Evolutionary conservation across 2,329 filamentous ascomycete species (phyloP), one percentile per base, ranked within the genome.

Genomic region (Periglandula ipomoeae): DNA sequence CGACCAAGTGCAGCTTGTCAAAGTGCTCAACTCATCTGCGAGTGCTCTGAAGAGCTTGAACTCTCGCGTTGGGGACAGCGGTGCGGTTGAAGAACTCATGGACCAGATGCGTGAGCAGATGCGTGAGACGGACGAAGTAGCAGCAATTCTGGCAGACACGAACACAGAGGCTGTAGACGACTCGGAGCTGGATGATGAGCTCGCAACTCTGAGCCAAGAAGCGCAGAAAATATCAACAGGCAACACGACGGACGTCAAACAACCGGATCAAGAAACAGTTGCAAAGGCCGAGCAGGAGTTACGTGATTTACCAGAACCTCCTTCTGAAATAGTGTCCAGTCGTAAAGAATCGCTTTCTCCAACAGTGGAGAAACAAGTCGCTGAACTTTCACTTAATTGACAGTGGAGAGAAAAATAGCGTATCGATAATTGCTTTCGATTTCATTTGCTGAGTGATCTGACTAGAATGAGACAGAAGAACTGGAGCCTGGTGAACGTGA

Each of bases 161-260:
- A 73, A 69, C 11, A 70, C 68, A 13, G 61, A 58, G 37, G 65
- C 64, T 1, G 72, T 95, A 27, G 88, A 95, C 63, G 90, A 95
- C 60, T 75, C 61, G 19, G 90, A 94, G 63, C 80, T 97, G 48
- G 89, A 96, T 56, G 86, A 91, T 52, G 91, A 96, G 69, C 75
- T 97, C 42, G 85, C 86, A 56, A 82, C 75, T 3, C 70, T 98
- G 69, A 82, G 90, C 66, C 70, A 63, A 30, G 73, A 79, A 55
- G 77, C 81, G 56, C 67, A 61, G 54, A 70, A 71, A 59, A 76
- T 78, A 60, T 74, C 79, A 19, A 17, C 44, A 27, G 9, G 9
- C 13, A n/a, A 38, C 50, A 70, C 72, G 51, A 68, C 70, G 51
- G 66, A 65, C 34, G 73, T 78, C 54, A 74, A 70, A 23, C 65